Base-by-base conservation (phyloP, 345 rosid species). In the Populus deltoides region DNA sequence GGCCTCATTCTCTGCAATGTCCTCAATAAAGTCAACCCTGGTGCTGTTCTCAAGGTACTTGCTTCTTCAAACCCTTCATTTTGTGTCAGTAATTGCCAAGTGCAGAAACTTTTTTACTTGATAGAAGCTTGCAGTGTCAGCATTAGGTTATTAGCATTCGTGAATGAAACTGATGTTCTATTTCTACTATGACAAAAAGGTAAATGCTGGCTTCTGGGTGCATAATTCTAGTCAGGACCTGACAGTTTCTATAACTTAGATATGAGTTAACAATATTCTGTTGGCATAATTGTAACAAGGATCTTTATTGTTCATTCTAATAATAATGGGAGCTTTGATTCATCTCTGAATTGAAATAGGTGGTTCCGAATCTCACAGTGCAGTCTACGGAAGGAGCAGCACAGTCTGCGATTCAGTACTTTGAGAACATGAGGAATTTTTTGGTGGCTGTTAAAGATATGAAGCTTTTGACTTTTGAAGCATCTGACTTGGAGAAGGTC, bases 401-500 rank as follows among this genome's bases (percentile, higher is more conserved):
- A 39, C 99, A 96, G 75, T 96, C 97, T 24, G 99, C 99, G 7
- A 96, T 96, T 74, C 99, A 96, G 84, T 96, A 90, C 77, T 96
- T 96, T 6, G 99, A 96, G 79, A 96, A 96, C 87, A 96, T 92
- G 99, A 92, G 99, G 81, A 96, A 96, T 75, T 96, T 96, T 83
- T 90, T 96, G 43, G 89, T 86, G 74, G 98, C 98, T 78, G 97
- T 96, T 20, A 94, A 90, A 72, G 87, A 90, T 70, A 92, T 96
- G 99, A 92, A 96, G 88, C 98, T 96, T 75, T 82, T 96, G 87
- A 92, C 97, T 29, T 96, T 96, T 81, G 98, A 93, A 84, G 98
- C 97, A 71, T 91, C 99, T 70, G 98, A 93, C 77, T 75, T 93
- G 24, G 99, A 96, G 83, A 93, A 96, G 95, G 99, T 93, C 79